Percentiles rank a stretch among this genome's conserved stretches.
Conservation (phyloP, 306 rosid genomes). For the Alnus rubra region DNA sequence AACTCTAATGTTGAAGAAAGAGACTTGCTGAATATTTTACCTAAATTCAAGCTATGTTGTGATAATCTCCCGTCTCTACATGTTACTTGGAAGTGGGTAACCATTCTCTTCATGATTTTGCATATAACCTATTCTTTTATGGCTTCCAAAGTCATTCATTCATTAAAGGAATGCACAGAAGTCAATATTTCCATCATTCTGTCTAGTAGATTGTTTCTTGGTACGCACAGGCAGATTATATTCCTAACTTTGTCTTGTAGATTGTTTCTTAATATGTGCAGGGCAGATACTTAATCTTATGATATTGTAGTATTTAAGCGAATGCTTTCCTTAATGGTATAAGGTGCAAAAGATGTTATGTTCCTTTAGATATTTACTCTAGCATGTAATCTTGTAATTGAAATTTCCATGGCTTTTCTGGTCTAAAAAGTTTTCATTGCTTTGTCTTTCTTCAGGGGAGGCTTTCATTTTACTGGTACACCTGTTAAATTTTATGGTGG, state of each 20-base stretch:
- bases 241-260: background rate
- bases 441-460: conserved; percentile 58
- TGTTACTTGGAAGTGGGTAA: conserved; percentile 65
- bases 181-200: background rate
- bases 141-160: background rate
- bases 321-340: background rate
- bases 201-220: background rate
- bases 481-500: conserved; percentile 35
- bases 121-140: conserved; percentile 2
- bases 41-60: conserved; percentile 15
- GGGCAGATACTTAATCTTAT: conserved; percentile 12
- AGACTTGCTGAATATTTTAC: conserved; percentile 20
- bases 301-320: background rate
- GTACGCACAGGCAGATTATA: background rate
- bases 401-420: background rate
- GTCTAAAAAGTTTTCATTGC: conserved; percentile 9
- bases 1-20: conserved; percentile 31
- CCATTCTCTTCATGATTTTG: conserved; percentile 30
- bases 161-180: background rate
- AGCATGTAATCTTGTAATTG: background rate
- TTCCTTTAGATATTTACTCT: conserved; percentile 9
- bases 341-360: background rate
- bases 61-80: conserved; percentile 44
- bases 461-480: conserved; percentile 34
- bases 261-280: conserved; percentile 1